Conservation (phyloP, 192 early-diverging fungal species). For the Kappamyces sp. region DNA sequence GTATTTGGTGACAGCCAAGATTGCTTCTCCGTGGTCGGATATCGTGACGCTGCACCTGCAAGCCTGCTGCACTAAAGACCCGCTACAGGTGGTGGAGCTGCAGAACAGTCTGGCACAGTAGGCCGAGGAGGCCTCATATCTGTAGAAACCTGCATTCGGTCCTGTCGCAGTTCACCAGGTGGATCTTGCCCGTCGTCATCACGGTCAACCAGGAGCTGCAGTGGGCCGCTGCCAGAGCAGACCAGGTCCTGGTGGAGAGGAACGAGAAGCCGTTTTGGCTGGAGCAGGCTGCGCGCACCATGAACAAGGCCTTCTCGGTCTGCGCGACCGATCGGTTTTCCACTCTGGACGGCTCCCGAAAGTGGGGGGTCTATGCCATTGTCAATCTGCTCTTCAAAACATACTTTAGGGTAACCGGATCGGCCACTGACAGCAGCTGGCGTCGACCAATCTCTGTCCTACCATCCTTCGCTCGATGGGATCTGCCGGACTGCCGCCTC, state of each 20-base stretch:
- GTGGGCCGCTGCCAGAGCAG: constrained; percentile 38
- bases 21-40: too few species aligned
- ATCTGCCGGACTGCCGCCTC: constrained; percentile 65
- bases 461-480: constrained; percentile 74
- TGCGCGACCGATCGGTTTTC: constrained; percentile 81
- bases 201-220: constrained; percentile 56
- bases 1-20: too few species aligned
- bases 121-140: too few species aligned
- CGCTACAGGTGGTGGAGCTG: too few species aligned
- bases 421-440: constrained; percentile 23
- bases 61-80: too few species aligned
- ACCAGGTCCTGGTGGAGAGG: constrained; percentile 31
- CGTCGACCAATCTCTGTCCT: constrained; percentile 72
- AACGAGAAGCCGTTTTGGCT: constrained; percentile 51
- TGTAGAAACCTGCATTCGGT: constrained; percentile 1
- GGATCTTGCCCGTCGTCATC: constrained; percentile 60
- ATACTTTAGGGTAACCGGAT: constrained; percentile 68
- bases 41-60: too few species aligned
- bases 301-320: constrained; percentile 83
- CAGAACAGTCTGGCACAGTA: too few species aligned
- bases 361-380: constrained; percentile 91
- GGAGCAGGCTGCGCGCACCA: constrained; percentile 76
- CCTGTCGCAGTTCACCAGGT: constrained; percentile 28
- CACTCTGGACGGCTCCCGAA: constrained; percentile 42
- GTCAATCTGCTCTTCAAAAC: constrained; percentile 79